These are phyloP conservation scores for Arxiozyma slooffiae DNA, from an alignment of 1,139 yeast species.

Conservation along the genomic window DNA sequence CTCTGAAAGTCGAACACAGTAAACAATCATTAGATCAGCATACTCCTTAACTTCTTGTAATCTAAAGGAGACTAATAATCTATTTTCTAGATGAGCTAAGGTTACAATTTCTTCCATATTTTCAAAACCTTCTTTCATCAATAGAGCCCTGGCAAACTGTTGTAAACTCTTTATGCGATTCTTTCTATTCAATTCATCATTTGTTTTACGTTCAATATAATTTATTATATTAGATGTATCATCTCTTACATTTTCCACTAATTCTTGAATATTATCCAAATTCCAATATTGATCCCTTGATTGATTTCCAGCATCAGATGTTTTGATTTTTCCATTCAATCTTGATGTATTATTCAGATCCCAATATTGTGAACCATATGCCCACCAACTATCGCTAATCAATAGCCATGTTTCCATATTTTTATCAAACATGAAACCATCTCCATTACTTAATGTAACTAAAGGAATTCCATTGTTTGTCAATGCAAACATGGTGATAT, in stretches of 20 bases:
- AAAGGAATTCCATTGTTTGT: slow-evolving; percentile 68
- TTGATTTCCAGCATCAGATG: slow-evolving; percentile 16
- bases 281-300: slow-evolving; percentile 18
- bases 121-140: slow-evolving; percentile 93
- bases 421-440: slow-evolving; percentile 70
- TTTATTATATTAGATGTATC: slow-evolving; percentile 45
- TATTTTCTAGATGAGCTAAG: slow-evolving; percentile 78
- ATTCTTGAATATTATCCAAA: slow-evolving; percentile 14
- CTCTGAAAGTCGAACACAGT: slow-evolving; percentile 71
- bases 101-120: slow-evolving; percentile 83
- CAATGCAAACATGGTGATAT: slow-evolving; percentile 73
- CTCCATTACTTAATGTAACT: slow-evolving; percentile 76
- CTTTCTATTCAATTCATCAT: slow-evolving; percentile 71
- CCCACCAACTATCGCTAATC: slow-evolving; percentile 96
- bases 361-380: slow-evolving; percentile 97
- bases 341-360: slow-evolving; percentile 45
- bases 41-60: slow-evolving; percentile 62
- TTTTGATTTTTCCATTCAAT: slow-evolving; percentile 11
- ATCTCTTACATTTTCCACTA: slow-evolving; percentile 12
- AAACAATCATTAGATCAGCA: slow-evolving; percentile 50
- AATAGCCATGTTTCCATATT: slow-evolving; percentile 74
- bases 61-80: slow-evolving; percentile 61
- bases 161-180: slow-evolving; percentile 81
- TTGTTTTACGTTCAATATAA: slow-evolving; percentile 74
- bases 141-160: slow-evolving; percentile 78